Percentiles rank a stretch among this genome's conserved stretches.
phyloP scores from a whole-genome alignment of 305 asterid species.

The Fraxinus sp. region DNA sequence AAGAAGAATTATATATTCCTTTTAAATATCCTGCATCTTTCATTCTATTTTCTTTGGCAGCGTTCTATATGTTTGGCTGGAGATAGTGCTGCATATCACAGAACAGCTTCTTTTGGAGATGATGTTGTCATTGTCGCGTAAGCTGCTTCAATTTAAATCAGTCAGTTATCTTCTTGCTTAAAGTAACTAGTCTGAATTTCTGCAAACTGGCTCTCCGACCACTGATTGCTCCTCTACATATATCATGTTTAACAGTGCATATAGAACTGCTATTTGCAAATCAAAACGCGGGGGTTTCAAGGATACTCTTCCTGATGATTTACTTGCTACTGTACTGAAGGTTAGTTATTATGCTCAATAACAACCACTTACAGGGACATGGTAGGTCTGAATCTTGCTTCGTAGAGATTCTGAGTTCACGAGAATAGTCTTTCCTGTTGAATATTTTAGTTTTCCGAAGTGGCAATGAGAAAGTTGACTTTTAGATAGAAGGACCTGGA shows the following conservation, averaged over 20 bases:
- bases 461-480: neutral
- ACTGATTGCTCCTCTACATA: neutral
- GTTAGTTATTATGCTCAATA: slow-evolving; percentile 33
- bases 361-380: neutral
- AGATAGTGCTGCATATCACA: slow-evolving; percentile 32
- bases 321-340: slow-evolving; percentile 88
- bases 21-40: neutral
- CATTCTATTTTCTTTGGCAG: slow-evolving; percentile 35
- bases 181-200: neutral
- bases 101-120: slow-evolving; percentile 51
- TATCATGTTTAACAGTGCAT: slow-evolving; percentile 53
- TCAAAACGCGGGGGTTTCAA: slow-evolving; percentile 86
- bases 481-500: neutral
- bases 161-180: neutral
- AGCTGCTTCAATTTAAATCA: slow-evolving; percentile 35
- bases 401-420: neutral
- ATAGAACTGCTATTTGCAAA: slow-evolving; percentile 85
- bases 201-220: neutral
- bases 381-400: neutral
- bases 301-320: slow-evolving; percentile 87
- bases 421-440: neutral
- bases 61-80: slow-evolving; percentile 66
- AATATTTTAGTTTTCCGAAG: neutral
- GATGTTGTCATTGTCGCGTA: slow-evolving; percentile 93
- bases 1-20: neutral